Conservation (phyloP, 495 filamentous ascomycete genomes). For the Lophiostoma macrostomum region DNA sequence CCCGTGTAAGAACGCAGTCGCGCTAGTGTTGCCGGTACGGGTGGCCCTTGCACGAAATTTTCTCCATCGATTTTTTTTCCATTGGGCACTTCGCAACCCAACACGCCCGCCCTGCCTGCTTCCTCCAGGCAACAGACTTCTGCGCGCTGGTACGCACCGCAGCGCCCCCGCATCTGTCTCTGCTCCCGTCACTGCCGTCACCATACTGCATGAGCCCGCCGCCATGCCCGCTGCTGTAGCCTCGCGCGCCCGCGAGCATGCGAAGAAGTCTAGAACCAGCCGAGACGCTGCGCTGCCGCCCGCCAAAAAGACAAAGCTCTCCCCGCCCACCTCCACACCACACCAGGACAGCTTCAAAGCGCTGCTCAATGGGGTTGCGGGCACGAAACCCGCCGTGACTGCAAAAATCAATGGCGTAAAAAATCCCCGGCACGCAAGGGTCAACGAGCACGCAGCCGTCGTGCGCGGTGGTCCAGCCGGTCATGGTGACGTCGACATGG, state of each 20-base stretch:
- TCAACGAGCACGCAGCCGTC: constrained; percentile 72
- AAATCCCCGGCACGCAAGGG: constrained; percentile 54
- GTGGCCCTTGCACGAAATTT: no score
- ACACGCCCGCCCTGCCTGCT: neutral
- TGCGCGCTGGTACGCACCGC: no score
- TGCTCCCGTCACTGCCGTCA: neutral
- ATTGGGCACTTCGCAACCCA: constrained; percentile 13
- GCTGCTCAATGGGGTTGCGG: constrained; percentile 20
- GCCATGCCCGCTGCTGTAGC: constrained; percentile 19
- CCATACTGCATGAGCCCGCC: constrained; percentile 5
- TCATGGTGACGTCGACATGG: constrained; percentile 37
- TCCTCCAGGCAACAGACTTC: constrained; percentile 7
- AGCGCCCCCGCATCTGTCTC: neutral
- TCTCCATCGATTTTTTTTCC: constrained; percentile 20
- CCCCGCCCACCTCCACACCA: constrained; percentile 6
- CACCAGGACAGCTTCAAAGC: constrained; percentile 17
- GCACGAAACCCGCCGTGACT: constrained; percentile 13
- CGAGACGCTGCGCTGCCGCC: constrained; percentile 25
- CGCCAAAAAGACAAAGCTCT: constrained; percentile 31
- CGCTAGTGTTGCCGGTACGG: no score
- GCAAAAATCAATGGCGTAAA: constrained; percentile 44
- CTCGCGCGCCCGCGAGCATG: constrained; percentile 15
- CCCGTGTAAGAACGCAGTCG: no score
- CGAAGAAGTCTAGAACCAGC: neutral
- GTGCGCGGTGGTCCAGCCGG: constrained; percentile 47